These are phyloP conservation scores for Podospora comata DNA, from an alignment of 495 filamentous ascomycete species.

Conservation along the genomic window DNA sequence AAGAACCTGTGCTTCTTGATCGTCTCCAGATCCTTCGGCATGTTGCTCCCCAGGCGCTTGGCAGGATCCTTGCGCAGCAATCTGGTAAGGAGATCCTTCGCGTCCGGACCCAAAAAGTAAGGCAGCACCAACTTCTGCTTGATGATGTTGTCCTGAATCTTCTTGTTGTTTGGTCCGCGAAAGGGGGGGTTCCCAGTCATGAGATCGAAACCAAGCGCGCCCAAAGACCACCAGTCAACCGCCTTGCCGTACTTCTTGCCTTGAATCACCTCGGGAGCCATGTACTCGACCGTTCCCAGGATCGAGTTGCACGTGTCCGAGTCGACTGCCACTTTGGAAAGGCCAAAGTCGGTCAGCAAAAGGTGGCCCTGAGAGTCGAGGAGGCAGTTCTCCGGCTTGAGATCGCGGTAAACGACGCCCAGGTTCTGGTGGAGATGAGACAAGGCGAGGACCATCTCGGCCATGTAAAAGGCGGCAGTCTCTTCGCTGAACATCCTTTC, in stretches of 20 bases:
- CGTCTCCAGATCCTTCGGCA: conserved; percentile 77
- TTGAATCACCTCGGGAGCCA: conserved; percentile 91
- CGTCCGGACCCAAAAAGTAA: conserved; percentile 82
- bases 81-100: conserved; percentile 87
- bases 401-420: conserved; percentile 92
- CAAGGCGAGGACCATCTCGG: conserved; percentile 90
- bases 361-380: conserved; percentile 88
- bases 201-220: conserved; percentile 85
- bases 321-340: conserved; percentile 89
- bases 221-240: conserved; percentile 98
- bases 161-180: conserved; percentile 80
- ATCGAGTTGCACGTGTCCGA: conserved; percentile 80
- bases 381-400: conserved; percentile 97
- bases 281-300: conserved; percentile 94
- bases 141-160: conserved; percentile 89
- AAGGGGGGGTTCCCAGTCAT: conserved; percentile 90
- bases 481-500: conserved; percentile 91
- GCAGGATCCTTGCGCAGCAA: conserved; percentile 85
- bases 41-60: conserved; percentile 81
- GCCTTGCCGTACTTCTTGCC: conserved; percentile 84
- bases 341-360: conserved; percentile 92
- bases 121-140: conserved; percentile 84
- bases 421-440: conserved; percentile 87
- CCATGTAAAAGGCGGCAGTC: conserved; percentile 93
- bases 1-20: conserved; percentile 97